These are phyloP conservation scores for Quercus robur DNA, from an alignment of 306 rosid species.

Conservation along the genomic window DNA sequence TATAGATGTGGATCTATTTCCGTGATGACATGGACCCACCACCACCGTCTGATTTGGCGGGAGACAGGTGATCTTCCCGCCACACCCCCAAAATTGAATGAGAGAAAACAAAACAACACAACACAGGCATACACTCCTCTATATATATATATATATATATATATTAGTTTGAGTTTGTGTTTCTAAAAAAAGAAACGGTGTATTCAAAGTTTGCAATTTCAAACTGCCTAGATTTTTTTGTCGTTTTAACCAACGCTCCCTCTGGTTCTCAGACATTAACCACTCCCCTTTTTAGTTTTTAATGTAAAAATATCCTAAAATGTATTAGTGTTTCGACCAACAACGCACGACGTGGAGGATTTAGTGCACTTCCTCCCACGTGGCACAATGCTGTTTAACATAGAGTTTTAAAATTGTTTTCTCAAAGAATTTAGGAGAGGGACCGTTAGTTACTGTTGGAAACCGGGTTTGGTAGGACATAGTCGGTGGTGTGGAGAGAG, in stretches of 20 bases:
- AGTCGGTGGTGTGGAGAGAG: constrained; percentile 3
- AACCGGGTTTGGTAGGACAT: neutral
- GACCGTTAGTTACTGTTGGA: constrained; percentile 2
- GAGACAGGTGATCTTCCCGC: constrained; percentile 51
- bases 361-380: neutral
- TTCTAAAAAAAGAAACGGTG: neutral
- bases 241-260: constrained; percentile 7
- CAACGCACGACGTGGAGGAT: neutral
- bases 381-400: neutral
- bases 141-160: no score
- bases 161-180: no score
- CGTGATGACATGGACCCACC: constrained; percentile 13
- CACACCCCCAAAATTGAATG: constrained; percentile 10
- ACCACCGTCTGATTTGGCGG: constrained; percentile 41
- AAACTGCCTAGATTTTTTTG: constrained; percentile 10
- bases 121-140: no score
- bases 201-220: neutral
- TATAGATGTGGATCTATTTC: neutral
- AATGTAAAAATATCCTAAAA: no score
- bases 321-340: neutral
- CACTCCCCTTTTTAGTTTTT: neutral
- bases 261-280: neutral
- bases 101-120: neutral
- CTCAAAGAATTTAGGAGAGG: neutral
- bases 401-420: no score